phyloP scores from a whole-genome alignment of 108 stramenopile genomes.

The Seminavis robusta region DNA sequence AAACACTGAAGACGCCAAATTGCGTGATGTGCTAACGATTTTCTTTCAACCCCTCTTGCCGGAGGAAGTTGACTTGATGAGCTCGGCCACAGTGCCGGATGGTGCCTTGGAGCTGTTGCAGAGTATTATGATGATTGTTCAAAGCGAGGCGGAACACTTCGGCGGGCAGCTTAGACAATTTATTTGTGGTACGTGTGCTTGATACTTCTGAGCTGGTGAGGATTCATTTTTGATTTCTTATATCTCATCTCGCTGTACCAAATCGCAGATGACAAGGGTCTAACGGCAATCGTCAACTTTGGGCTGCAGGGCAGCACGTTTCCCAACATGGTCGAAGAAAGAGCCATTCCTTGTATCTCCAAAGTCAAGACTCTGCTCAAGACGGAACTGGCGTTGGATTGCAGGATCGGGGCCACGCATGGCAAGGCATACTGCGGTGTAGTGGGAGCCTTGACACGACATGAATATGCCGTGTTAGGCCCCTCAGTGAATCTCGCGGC shows the following conservation, averaged over 20 bases:
- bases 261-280: slow-evolving; percentile 21
- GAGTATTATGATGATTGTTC: slow-evolving; percentile 42
- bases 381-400: slow-evolving; percentile 12
- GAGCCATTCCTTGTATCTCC: slow-evolving; percentile 6
- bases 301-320: slow-evolving; percentile 10
- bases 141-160: slow-evolving; percentile 22
- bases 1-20: slow-evolving; percentile 1
- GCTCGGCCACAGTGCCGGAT: no score
- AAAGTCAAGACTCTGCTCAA: slow-evolving; percentile 6
- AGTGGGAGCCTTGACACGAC: slow-evolving; percentile 28
- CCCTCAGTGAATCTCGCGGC: slow-evolving; percentile 40
- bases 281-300: slow-evolving; percentile 10
- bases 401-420: slow-evolving; percentile 22
- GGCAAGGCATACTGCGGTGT: slow-evolving; percentile 43
- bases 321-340: slow-evolving; percentile 22
- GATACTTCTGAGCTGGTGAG: no score
- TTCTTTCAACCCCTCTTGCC: neutral
- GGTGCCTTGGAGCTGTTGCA: neutral
- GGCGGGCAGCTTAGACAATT: slow-evolving; percentile 59
- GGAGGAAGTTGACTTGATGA: neutral
- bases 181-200: slow-evolving; percentile 60
- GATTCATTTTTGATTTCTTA: neutral
- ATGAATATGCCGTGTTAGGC: slow-evolving; percentile 44
- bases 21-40: neutral
- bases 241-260: neutral